Percentiles rank a stretch among this genome's conserved stretches.
phyloP scores from a whole-genome alignment of 345 rosid species.

The Aurinia saxatilis region DNA sequence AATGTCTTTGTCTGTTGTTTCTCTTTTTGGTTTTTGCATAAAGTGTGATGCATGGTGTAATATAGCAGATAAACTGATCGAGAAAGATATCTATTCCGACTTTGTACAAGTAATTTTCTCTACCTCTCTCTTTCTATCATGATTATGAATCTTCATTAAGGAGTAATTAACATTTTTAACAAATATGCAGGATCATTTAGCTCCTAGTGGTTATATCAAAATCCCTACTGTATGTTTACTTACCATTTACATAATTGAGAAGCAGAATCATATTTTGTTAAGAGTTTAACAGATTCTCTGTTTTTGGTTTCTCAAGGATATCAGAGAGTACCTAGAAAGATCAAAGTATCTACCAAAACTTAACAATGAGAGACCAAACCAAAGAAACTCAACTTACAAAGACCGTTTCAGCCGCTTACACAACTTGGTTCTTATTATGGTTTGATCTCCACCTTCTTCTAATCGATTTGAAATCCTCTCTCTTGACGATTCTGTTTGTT shows the following conservation, averaged over 20 bases:
- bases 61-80: slow-evolving; percentile 53
- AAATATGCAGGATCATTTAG: slow-evolving; percentile 23
- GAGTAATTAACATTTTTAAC: background rate
- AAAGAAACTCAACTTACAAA: slow-evolving; percentile 61
- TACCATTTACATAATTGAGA: background rate
- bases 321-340: slow-evolving; percentile 17
- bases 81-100: slow-evolving; percentile 62
- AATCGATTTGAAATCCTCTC: background rate
- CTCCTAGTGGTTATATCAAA: slow-evolving; percentile 28
- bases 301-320: slow-evolving; percentile 18
- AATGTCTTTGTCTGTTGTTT: background rate
- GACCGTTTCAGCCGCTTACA: slow-evolving; percentile 67
- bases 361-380: slow-evolving; percentile 60
- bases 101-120: slow-evolving; percentile 62
- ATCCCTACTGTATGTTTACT: slow-evolving; percentile 22
- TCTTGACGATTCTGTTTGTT: background rate
- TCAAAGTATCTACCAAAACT: slow-evolving; percentile 81
- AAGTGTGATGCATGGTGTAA: slow-evolving; percentile 64
- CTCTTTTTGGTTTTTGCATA: slow-evolving; percentile 6
- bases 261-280: background rate
- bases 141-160: background rate
- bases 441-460: slow-evolving; percentile 8
- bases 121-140: background rate
- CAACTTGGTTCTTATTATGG: slow-evolving; percentile 83
- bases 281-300: background rate